phyloP scores from a whole-genome alignment of 192 early-diverging fungal genomes.

The Endogone sp. region DNA sequence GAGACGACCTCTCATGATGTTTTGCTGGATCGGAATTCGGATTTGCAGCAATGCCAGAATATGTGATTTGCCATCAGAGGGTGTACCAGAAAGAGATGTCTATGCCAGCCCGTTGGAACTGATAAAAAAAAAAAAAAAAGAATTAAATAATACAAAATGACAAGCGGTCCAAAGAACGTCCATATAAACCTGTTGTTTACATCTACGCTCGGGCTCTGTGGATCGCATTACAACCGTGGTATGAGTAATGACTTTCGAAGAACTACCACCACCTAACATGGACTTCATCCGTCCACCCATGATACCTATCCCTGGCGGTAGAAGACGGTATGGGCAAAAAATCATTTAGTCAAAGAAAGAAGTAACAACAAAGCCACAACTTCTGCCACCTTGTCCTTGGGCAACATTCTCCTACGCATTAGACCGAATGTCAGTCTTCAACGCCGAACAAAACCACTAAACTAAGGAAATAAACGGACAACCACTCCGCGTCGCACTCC shows the following conservation, averaged over 20 bases:
- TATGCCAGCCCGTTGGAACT: neutral
- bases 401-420: too few relatives aligned
- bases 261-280: neutral
- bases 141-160: neutral
- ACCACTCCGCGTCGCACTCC: too few relatives aligned
- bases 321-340: neutral
- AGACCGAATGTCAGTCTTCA: too few relatives aligned
- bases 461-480: too few relatives aligned
- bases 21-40: too few relatives aligned
- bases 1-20: too few relatives aligned
- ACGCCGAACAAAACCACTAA: too few relatives aligned
- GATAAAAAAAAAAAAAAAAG: too few relatives aligned
- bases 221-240: too few relatives aligned
- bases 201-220: neutral
- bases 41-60: too few relatives aligned
- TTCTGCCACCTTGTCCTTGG: neutral
- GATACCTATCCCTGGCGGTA: neutral
- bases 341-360: too few relatives aligned
- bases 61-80: too few relatives aligned
- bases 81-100: neutral
- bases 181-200: neutral
- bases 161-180: neutral
- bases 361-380: neutral
- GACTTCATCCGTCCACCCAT: neutral
- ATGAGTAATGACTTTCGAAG: neutral